Conservation (phyloP, 1,284 basidiomycete species). For the Psilocybe mexicana region DNA sequence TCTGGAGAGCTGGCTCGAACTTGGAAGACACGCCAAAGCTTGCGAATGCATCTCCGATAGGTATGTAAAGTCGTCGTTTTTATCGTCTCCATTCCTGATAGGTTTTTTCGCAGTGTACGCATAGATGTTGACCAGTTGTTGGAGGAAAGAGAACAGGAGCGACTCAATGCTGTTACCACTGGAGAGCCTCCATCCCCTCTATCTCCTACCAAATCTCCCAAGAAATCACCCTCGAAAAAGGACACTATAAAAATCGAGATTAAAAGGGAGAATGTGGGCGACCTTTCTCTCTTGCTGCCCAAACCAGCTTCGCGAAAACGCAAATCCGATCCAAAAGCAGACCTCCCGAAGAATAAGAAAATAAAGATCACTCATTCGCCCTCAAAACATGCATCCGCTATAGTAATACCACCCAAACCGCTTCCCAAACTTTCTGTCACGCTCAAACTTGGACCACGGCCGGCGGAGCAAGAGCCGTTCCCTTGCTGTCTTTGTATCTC, state of each 20-base stretch:
- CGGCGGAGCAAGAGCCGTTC: slow-evolving; percentile 55
- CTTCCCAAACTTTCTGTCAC: slow-evolving; percentile 49
- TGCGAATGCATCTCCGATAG: slow-evolving; percentile 86
- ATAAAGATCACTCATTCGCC: slow-evolving; percentile 35
- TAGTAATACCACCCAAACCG: slow-evolving; percentile 18
- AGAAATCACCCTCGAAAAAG: slow-evolving; percentile 19
- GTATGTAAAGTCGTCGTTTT: slow-evolving; percentile 40
- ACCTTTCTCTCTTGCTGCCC: slow-evolving; percentile 4
- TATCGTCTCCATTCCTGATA: slow-evolving; percentile 1
- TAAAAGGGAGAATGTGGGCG: slow-evolving; percentile 13
- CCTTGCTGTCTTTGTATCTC: slow-evolving; percentile 86
- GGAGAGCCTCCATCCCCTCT: background rate
- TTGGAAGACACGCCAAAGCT: slow-evolving; percentile 80
- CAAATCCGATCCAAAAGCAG: slow-evolving; percentile 32
- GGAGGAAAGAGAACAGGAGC: slow-evolving; percentile 57
- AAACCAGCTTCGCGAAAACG: slow-evolving; percentile 33
- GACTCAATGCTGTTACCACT: slow-evolving; percentile 21
- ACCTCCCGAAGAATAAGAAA: slow-evolving; percentile 35
- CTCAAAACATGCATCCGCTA: slow-evolving; percentile 20
- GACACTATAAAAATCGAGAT: slow-evolving; percentile 4
- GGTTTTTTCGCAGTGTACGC: slow-evolving; percentile 61
- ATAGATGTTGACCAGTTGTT: slow-evolving; percentile 89
- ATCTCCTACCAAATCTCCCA: slow-evolving; percentile 12
- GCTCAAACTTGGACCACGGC: slow-evolving; percentile 61
- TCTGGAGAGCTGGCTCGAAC: slow-evolving; percentile 90